Evolutionary conservation across 2,329 filamentous ascomycete species (phyloP).

Genomic region (Ophiostoma fasciatum): DNA sequence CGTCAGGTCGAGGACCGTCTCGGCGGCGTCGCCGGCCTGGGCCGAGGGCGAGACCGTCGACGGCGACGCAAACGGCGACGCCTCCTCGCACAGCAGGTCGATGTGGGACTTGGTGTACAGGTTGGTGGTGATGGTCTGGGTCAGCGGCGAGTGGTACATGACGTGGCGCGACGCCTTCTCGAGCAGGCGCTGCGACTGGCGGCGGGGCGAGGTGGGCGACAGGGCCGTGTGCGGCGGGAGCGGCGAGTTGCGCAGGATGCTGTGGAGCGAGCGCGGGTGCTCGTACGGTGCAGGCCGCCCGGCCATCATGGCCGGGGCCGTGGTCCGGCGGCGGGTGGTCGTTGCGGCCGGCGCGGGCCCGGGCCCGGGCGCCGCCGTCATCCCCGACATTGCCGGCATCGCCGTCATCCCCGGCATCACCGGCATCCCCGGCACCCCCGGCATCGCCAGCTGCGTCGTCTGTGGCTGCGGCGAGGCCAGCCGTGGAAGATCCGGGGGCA

Average conservation of each 20-base stretch:
- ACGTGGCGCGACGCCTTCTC: conserved; percentile 42
- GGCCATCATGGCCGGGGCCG: conserved; percentile 19
- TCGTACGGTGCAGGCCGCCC: conserved; percentile 34
- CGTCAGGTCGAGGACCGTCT: conserved; percentile 31
- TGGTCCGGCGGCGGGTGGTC: conserved; percentile 20
- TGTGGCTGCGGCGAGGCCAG: too few relatives aligned
- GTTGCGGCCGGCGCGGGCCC: conserved; percentile 14
- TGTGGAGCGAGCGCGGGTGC: conserved; percentile 43
- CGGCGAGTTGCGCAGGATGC: conserved; percentile 52
- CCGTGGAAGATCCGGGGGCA: too few relatives aligned
- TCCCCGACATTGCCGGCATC: too few relatives aligned
- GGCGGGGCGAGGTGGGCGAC: conserved; percentile 36
- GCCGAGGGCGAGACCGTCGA: conserved; percentile 15
- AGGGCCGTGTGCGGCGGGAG: conserved; percentile 36
- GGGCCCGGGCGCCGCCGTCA: too few relatives aligned
- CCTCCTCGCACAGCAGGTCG: conserved; percentile 44
- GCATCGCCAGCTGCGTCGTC: too few relatives aligned
- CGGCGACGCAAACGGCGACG: conserved; percentile 29
- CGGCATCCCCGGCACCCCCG: too few relatives aligned
- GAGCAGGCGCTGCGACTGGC: conserved; percentile 38
- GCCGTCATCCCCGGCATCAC: neutral
- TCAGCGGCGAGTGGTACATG: conserved; percentile 46
- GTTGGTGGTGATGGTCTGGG: conserved; percentile 48
- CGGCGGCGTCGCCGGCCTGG: conserved; percentile 15
- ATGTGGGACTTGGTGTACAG: conserved; percentile 49